These are phyloP conservation scores for Umbelopsis vinacea DNA, from an alignment of 192 early-diverging fungal genomes.

Conservation along the genomic window DNA sequence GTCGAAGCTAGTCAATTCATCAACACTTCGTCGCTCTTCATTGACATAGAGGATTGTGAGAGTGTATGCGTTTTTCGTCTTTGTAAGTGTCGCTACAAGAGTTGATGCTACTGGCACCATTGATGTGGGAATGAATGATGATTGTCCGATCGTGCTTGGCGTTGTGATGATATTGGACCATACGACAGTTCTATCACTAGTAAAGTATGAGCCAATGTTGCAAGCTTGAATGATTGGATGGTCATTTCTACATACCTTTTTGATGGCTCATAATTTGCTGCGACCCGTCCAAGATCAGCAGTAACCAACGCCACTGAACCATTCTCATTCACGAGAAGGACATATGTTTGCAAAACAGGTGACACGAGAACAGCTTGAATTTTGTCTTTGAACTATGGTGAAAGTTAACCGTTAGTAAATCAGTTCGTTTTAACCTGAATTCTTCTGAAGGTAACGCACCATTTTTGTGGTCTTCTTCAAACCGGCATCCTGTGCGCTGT, in stretches of 20 bases:
- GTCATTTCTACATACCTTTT: constrained; percentile 12
- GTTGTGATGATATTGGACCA: constrained; percentile 52
- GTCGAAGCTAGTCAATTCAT: constrained; percentile 41
- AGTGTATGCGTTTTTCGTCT: constrained; percentile 13
- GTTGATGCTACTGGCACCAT: constrained; percentile 45
- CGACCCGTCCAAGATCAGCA: constrained; percentile 48
- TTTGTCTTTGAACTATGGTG: constrained; percentile 46
- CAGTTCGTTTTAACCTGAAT: neutral
- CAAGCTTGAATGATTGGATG: neutral
- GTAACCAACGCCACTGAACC: constrained; percentile 48
- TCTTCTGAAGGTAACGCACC: constrained; percentile 27
- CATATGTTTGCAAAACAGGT: constrained; percentile 42
- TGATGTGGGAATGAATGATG: constrained; percentile 48
- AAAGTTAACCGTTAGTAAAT: neutral
- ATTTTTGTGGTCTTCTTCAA: constrained; percentile 36
- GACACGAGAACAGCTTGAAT: constrained; percentile 52
- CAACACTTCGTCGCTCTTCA: constrained; percentile 49
- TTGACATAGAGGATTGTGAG: constrained; percentile 47
- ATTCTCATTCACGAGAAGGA: constrained; percentile 47
- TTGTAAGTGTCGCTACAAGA: constrained; percentile 43
- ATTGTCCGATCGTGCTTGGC: constrained; percentile 27
- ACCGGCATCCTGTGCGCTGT: constrained; percentile 25
- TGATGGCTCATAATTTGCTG: constrained; percentile 38
- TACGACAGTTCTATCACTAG: constrained; percentile 23
- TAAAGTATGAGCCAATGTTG: constrained; percentile 12